These are phyloP conservation scores for Fraxinus paxiana DNA, from an alignment of 305 asterid species.

Conservation along the genomic window DNA sequence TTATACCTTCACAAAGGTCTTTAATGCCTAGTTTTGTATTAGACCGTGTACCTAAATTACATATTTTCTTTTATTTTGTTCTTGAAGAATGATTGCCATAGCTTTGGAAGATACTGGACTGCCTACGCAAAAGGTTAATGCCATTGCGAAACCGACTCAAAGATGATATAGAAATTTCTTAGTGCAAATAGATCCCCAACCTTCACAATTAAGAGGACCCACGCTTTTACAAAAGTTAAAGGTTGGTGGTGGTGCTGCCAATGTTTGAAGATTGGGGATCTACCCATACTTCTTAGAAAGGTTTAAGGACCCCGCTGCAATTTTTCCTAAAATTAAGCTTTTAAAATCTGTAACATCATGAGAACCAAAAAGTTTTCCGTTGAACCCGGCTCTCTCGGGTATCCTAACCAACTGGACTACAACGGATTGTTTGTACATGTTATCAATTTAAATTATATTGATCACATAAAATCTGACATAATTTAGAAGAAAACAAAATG, in stretches of 20 bases:
- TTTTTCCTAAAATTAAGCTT: neutral
- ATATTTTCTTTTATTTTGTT: constrained; percentile 1
- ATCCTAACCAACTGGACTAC: neutral
- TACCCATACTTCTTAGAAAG: neutral
- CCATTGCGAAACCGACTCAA: constrained; percentile 57
- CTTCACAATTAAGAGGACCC: neutral
- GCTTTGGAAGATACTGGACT: constrained; percentile 76
- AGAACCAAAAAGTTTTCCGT: neutral
- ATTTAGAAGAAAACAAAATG: neutral
- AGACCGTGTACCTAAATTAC: neutral
- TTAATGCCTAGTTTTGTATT: neutral
- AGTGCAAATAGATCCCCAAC: neutral
- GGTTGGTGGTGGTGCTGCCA: neutral
- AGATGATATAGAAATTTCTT: constrained; percentile 48
- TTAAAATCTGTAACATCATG: neutral
- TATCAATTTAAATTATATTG: neutral
- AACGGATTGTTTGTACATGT: neutral
- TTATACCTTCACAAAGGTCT: neutral
- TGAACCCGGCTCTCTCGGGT: neutral
- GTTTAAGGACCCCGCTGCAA: neutral
- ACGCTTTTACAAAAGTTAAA: neutral
- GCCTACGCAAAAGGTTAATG: neutral
- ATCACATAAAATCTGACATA: neutral
- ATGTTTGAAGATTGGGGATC: neutral
- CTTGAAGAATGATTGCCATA: constrained; percentile 58